These are phyloP conservation scores for Echites panduratus DNA, from an alignment of 257 asterid genomes.

Conservation along the genomic window DNA sequence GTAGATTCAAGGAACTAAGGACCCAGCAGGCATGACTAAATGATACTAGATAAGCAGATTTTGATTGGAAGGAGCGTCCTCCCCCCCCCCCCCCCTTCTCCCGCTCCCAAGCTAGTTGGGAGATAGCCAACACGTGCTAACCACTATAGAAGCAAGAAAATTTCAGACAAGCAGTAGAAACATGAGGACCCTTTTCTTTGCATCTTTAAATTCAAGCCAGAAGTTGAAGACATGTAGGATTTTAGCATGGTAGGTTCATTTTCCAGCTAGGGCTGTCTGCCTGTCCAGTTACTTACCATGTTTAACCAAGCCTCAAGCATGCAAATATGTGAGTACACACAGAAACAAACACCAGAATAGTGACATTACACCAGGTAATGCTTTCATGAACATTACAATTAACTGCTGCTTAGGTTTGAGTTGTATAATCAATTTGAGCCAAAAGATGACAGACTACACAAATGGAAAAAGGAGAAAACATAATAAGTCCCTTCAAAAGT, in stretches of 20 bases:
- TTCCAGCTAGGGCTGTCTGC: slow-evolving; percentile 25
- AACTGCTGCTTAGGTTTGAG: not conserved
- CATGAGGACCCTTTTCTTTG: slow-evolving; percentile 40
- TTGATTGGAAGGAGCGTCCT: slow-evolving; percentile 23
- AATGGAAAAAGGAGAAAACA: not conserved
- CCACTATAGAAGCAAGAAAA: slow-evolving; percentile 46
- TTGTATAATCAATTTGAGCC: not conserved
- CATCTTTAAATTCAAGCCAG: slow-evolving; percentile 40
- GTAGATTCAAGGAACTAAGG: slow-evolving; percentile 27
- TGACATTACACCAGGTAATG: not conserved
- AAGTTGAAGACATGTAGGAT: slow-evolving; percentile 24
- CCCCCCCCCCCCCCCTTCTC: not conserved
- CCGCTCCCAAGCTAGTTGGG: slow-evolving; percentile 11
- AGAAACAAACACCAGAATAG: not conserved
- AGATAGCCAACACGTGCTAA: slow-evolving; percentile 42
- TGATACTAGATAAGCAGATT: slow-evolving; percentile 26
- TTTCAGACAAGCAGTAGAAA: slow-evolving; percentile 20
- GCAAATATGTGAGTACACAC: not conserved
- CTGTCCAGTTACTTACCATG: not conserved
- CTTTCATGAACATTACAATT: not conserved
- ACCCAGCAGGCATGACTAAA: slow-evolving; percentile 31
- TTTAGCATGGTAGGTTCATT: slow-evolving; percentile 17
- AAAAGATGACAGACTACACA: not conserved
- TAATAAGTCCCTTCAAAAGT: not conserved
- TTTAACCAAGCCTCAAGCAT: not conserved